These are phyloP conservation scores for Picochlorum sp. DNA, from an alignment of 139 green algal genomes.

Conservation along the genomic window DNA sequence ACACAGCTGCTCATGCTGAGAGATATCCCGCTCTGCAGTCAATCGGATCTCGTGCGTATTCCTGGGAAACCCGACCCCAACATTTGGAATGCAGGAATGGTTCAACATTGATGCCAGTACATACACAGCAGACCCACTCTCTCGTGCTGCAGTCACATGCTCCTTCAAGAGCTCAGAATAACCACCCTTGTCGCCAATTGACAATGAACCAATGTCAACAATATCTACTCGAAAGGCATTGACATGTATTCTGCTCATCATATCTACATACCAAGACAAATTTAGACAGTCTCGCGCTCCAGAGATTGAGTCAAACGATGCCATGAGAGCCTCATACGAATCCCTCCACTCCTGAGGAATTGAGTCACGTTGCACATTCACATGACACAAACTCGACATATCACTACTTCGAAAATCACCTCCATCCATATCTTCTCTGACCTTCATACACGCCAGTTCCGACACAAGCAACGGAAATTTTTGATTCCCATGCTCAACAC, in stretches of 20 bases:
- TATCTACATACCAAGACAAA: conserved; percentile 15
- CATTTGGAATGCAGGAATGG: conserved; percentile 51
- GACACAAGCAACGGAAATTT: conserved; percentile 35
- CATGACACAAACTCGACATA: conserved; percentile 44
- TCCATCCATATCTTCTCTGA: background rate
- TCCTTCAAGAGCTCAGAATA: too few species aligned
- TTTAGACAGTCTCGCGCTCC: background rate
- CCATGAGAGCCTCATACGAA: conserved; percentile 27
- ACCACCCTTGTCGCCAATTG: too few species aligned
- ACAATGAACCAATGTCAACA: background rate
- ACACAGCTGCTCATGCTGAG: conserved; percentile 32
- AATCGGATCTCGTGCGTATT: conserved; percentile 32
- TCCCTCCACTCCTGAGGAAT: conserved; percentile 31
- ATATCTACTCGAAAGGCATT: conserved; percentile 45
- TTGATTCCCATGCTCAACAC: conserved; percentile 5
- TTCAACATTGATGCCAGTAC: conserved; percentile 46
- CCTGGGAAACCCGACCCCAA: conserved; percentile 38
- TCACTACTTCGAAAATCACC: conserved; percentile 4
- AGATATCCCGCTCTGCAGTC: conserved; percentile 25
- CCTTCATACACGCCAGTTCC: conserved; percentile 25
- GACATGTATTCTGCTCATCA: conserved; percentile 34
- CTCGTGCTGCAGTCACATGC: background rate
- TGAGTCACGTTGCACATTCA: conserved; percentile 17
- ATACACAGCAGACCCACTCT: conserved; percentile 47
- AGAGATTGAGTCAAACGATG: background rate